Conservation (phyloP, 1,139 yeast genomes). For the Pneumocystis wakefieldiae region DNA sequence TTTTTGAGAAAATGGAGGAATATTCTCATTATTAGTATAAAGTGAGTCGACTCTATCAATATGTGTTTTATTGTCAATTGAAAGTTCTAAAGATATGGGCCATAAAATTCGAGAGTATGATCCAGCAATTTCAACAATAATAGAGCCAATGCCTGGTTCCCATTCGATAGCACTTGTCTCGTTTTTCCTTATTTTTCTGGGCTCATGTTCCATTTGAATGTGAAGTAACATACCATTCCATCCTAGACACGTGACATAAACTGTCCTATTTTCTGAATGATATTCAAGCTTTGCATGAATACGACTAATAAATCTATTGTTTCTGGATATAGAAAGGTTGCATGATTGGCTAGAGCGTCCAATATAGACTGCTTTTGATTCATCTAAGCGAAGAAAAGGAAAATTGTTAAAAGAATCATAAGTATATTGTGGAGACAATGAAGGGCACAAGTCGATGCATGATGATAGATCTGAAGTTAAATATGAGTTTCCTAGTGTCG, state of each 20-base stretch:
- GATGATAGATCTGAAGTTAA: background rate
- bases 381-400: background rate
- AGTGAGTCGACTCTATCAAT: background rate
- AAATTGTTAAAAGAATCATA: background rate
- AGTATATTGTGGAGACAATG: background rate
- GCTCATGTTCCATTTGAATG: background rate
- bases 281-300: background rate
- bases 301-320: background rate
- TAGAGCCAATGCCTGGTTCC: background rate
- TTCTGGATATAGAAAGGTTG: background rate
- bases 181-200: background rate
- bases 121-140: background rate
- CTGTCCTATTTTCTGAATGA: background rate
- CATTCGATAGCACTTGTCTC: background rate
- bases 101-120: background rate
- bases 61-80: background rate
- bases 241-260: constrained; percentile 1
- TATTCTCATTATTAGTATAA: background rate
- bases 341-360: constrained; percentile 1
- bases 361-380: background rate
- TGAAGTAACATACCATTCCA: background rate
- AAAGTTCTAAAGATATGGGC: background rate
- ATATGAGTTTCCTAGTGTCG: background rate
- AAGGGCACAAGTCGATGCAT: background rate
- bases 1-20: background rate